Base-by-base conservation (phyloP, 2,329 filamentous ascomycete genomes). In the Alternaria brassicae region DNA sequence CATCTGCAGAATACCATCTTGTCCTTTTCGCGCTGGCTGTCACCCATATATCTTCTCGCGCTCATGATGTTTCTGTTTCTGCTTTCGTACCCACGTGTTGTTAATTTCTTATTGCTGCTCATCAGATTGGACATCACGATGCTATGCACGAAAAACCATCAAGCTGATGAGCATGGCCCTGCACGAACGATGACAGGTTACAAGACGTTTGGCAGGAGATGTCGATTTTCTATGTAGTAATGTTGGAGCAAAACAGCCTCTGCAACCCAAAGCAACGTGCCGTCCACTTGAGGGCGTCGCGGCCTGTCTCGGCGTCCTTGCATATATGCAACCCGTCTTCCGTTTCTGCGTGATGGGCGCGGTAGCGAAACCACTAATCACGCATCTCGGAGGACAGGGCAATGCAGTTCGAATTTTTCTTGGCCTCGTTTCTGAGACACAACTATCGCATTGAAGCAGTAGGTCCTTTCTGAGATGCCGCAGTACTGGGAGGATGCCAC, bases 171-270 rank as follows among this genome's bases (percentile, higher is more conserved):
- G 19, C 13, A 32, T n/a, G 8, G 2, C 2, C 13, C 19, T 21
- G 15, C 28, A 48, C 19, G 8, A 6, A 15, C 1, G 0, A 34
- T 4, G 37, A 7, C 19, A n/a, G 13, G 13, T 1, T 1, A 15
- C 0, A 3, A 3, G 23, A 3, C 13, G 4, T 34, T 1, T 23
- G 3, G 3, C 5, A 2, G 15, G 17, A 25, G 0, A n/a, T 1
- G n/a, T n/a, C 13, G 3, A 48, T 48, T 23, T 6, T 10, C 1
- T 25, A 36, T 0, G 13, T 25, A n/a, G 1, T 1, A 36, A 23
- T 34, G 44, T 36, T 4, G 44, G 30, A 34, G 15, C 44, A 48
- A 19, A 34, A 30, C 44, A 48, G n/a, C 19, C 23, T 19, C n/a
- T 45, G 5, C 41, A 45, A 28, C 27, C 41, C 41, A 15, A 45